These are phyloP conservation scores for Cercospora sp. DNA, from an alignment of 2,329 filamentous ascomycete species.

Conservation along the genomic window DNA sequence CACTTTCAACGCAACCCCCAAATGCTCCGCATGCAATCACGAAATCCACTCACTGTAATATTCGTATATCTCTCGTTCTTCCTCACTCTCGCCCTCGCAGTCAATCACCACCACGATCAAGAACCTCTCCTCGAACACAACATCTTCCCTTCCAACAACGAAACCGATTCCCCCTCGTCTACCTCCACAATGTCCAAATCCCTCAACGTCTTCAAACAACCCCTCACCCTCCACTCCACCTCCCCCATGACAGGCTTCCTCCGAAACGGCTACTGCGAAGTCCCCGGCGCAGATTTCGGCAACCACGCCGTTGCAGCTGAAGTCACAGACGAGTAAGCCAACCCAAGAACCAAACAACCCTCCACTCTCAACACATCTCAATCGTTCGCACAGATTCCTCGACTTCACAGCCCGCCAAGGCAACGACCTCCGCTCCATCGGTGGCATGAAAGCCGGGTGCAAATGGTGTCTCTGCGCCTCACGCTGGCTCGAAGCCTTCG, in stretches of 20 bases:
- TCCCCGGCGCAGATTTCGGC: constrained; percentile 55
- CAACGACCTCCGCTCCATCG: constrained; percentile 57
- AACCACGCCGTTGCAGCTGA: constrained; percentile 62
- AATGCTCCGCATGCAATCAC: background rate
- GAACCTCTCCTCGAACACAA: constrained; percentile 8
- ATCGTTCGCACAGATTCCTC: constrained; percentile 48
- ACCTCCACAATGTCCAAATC: constrained; percentile 40
- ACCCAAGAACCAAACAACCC: no score
- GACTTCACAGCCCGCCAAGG: constrained; percentile 60
- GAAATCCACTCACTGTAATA: background rate
- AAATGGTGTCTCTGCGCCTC: constrained; percentile 63
- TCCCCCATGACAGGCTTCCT: constrained; percentile 62
- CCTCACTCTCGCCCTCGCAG: background rate
- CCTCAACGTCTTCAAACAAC: constrained; percentile 56
- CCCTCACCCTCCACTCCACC: constrained; percentile 59
- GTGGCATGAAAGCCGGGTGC: constrained; percentile 58
- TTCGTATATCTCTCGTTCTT: background rate
- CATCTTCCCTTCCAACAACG: constrained; percentile 13
- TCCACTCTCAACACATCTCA: no score
- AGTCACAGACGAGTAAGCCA: constrained; percentile 50
- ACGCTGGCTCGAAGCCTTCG: constrained; percentile 59
- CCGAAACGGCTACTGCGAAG: constrained; percentile 62
- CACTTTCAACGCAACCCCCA: background rate
- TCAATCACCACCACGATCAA: constrained; percentile 7
- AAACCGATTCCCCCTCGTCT: constrained; percentile 17